These are phyloP conservation scores for Volvox reticuliferus DNA, from an alignment of 139 green algal species.

Conservation along the genomic window DNA sequence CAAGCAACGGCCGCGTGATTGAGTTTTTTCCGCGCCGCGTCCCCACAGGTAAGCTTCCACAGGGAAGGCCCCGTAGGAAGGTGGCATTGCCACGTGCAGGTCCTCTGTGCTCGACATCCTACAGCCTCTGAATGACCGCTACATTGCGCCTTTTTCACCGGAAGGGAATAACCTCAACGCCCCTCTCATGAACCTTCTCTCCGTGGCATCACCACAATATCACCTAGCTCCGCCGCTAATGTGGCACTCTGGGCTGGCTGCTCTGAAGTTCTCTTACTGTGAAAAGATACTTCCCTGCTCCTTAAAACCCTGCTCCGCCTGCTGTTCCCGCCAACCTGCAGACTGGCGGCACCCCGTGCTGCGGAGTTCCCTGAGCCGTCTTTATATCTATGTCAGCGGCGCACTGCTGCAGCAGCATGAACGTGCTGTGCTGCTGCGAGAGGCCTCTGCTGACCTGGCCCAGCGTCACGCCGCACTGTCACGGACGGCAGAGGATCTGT, in stretches of 20 bases:
- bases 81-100: too few relatives aligned
- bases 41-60: conserved; percentile 5
- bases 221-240: too few relatives aligned
- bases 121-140: too few relatives aligned
- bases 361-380: conserved; percentile 13
- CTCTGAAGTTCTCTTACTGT: too few relatives aligned
- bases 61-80: too few relatives aligned
- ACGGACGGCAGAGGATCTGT: background rate
- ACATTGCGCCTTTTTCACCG: too few relatives aligned
- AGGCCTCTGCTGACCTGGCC: conserved; percentile 18
- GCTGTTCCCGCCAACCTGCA: background rate
- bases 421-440: conserved; percentile 15
- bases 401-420: conserved; percentile 41
- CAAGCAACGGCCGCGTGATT: background rate
- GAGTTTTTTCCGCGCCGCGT: conserved; percentile 39
- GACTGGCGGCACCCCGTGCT: conserved; percentile 40
- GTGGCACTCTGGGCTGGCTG: too few relatives aligned
- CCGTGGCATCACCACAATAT: too few relatives aligned
- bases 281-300: too few relatives aligned
- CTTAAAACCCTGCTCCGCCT: background rate
- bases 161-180: too few relatives aligned
- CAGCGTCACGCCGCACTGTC: conserved; percentile 25
- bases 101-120: too few relatives aligned
- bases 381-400: conserved; percentile 27
- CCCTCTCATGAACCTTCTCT: too few relatives aligned